Conservation (phyloP, 345 rosid genomes). For the Citrus australasica region DNA sequence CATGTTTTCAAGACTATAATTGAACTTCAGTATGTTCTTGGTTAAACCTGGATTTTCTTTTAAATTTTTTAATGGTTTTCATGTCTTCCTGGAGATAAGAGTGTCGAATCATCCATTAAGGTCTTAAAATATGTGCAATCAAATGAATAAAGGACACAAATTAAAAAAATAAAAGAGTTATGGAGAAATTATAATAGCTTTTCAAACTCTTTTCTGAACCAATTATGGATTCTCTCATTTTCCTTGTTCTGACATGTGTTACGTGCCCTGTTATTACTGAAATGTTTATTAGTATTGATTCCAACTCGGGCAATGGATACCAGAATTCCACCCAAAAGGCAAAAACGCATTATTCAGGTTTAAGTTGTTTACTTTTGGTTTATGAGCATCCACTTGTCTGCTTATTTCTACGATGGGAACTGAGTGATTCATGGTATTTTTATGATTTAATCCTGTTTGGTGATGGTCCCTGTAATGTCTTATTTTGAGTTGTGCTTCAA, state of each 20-base stretch:
- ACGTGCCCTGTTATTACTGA: neutral
- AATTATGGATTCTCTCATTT: neutral
- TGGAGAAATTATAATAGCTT: neutral
- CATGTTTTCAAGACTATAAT: neutral
- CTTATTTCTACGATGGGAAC: neutral
- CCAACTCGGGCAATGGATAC: neutral
- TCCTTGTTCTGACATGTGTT: neutral
- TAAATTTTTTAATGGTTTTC: neutral
- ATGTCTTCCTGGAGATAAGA: neutral
- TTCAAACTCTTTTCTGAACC: too few species aligned
- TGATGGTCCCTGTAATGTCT: neutral
- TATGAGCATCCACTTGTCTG: neutral
- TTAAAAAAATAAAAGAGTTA: neutral
- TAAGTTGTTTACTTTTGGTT: neutral
- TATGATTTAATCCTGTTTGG: neutral
- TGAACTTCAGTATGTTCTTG: neutral
- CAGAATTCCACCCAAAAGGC: neutral
- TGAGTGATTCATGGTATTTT: neutral
- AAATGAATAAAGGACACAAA: neutral
- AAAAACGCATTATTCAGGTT: neutral
- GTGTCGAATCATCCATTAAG: neutral
- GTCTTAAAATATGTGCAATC: neutral
- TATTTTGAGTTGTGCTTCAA: neutral
- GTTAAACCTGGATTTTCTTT: neutral
- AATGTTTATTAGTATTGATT: neutral